These are phyloP conservation scores for Gonium pectorale DNA, from an alignment of 139 green algal species.

Conservation along the genomic window DNA sequence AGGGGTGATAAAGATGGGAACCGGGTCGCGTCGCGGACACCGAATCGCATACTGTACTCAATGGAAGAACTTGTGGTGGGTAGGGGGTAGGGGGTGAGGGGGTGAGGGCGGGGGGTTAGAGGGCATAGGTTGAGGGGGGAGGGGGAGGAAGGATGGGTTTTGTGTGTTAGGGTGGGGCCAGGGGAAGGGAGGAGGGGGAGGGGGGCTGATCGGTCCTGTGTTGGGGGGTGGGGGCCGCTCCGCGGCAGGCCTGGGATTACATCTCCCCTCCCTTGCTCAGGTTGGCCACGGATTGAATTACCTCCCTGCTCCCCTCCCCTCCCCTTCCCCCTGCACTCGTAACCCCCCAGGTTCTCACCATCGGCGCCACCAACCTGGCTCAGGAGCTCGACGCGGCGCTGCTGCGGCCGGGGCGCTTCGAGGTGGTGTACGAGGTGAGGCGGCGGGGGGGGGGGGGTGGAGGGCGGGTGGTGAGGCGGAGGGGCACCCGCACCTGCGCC, in stretches of 20 bases:
- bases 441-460: too few relatives aligned
- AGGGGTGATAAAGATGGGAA: background rate
- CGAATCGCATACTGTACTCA: background rate
- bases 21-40: background rate
- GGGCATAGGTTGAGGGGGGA: background rate
- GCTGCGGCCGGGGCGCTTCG: slow-evolving; percentile 73
- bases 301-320: background rate
- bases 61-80: background rate
- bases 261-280: background rate
- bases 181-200: background rate
- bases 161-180: background rate
- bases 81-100: background rate
- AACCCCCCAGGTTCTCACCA: slow-evolving; percentile 69
- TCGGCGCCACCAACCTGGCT: slow-evolving; percentile 82
- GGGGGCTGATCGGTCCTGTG: too few relatives aligned
- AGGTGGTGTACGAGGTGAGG: slow-evolving; percentile 53
- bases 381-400: slow-evolving; percentile 77
- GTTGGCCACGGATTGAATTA: too few relatives aligned
- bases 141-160: background rate
- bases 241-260: too few relatives aligned
- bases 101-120: background rate
- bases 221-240: too few relatives aligned
- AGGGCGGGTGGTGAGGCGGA: too few relatives aligned
- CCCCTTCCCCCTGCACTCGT: background rate
- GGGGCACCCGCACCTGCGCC: too few relatives aligned